Evolutionary conservation across 23 red algal species (phyloP).

Genomic region (Gracilaria domingensis): DNA sequence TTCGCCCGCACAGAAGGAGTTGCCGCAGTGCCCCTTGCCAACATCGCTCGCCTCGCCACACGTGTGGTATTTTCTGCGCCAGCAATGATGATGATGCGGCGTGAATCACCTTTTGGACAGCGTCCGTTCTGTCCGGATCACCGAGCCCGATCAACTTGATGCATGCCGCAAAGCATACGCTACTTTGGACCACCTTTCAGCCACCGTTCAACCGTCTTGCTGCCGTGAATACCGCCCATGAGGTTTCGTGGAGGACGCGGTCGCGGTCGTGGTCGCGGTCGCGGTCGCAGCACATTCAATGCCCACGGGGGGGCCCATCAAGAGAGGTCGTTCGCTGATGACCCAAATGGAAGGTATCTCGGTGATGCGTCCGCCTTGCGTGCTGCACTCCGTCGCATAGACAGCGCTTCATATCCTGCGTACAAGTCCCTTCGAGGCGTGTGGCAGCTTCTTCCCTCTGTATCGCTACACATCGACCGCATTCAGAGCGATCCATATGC

Average conservation of each 20-base stretch:
- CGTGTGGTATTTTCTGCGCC: background rate
- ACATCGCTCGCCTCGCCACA: background rate
- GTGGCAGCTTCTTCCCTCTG: slow-evolving; percentile 48
- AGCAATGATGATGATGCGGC: no score
- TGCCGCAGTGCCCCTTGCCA: background rate
- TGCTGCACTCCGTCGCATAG: slow-evolving; percentile 19
- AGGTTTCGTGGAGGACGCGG: slow-evolving; percentile 31
- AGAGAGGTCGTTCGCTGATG: background rate
- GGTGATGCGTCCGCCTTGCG: slow-evolving; percentile 17
- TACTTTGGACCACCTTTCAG: background rate
- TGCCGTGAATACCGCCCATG: background rate
- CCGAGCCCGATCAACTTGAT: background rate
- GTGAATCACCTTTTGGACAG: no score
- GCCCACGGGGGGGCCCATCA: background rate
- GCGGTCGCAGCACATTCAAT: background rate
- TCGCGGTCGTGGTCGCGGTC: slow-evolving; percentile 15
- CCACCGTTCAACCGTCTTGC: no score
- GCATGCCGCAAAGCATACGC: no score
- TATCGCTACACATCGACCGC: slow-evolving; percentile 58
- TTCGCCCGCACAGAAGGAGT: background rate
- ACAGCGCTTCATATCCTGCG: slow-evolving; percentile 63
- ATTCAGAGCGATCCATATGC: slow-evolving; percentile 81
- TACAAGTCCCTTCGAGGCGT: slow-evolving; percentile 76
- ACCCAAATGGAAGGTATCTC: background rate
- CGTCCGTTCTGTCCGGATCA: no score